phyloP scores from a whole-genome alignment of 1,139 yeast species.

The Blastobotrys persicus region DNA sequence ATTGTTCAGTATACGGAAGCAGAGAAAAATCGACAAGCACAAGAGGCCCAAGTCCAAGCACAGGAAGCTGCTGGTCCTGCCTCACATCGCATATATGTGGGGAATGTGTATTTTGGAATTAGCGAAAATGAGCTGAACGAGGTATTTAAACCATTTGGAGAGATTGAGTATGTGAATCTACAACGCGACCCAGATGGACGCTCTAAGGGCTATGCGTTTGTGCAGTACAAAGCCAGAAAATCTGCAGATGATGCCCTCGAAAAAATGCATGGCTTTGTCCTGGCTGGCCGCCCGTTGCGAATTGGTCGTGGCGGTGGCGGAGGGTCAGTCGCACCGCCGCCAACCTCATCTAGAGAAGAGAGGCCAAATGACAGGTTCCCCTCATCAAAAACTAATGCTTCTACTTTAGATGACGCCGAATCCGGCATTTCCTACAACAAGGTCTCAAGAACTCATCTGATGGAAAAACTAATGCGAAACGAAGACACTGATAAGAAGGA shows the following conservation, averaged over 20 bases:
- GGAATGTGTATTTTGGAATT: slow-evolving; percentile 36
- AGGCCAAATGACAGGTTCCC: slow-evolving; percentile 16
- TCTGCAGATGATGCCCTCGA: slow-evolving; percentile 35
- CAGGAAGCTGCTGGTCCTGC: neutral
- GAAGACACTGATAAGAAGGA: slow-evolving; percentile 28
- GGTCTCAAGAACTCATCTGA: slow-evolving; percentile 33
- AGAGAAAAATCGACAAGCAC: slow-evolving; percentile 38
- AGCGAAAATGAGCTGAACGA: slow-evolving; percentile 36
- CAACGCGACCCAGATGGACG: slow-evolving; percentile 37
- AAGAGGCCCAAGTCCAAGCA: slow-evolving; percentile 6
- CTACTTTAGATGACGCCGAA: slow-evolving; percentile 32
- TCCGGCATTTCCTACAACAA: slow-evolving; percentile 25
- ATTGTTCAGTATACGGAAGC: slow-evolving; percentile 40
- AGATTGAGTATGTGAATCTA: slow-evolving; percentile 33
- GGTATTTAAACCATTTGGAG: slow-evolving; percentile 38
- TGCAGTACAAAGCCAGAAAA: slow-evolving; percentile 32
- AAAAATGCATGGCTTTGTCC: slow-evolving; percentile 37
- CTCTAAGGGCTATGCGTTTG: slow-evolving; percentile 38
- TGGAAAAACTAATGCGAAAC: slow-evolving; percentile 38
- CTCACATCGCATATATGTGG: slow-evolving; percentile 34
- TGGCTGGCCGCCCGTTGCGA: slow-evolving; percentile 36
- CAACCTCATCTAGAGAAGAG: neutral
- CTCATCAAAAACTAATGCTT: slow-evolving; percentile 12
- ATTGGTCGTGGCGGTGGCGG: slow-evolving; percentile 33
- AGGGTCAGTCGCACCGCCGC: neutral